Conservation (phyloP, 2,329 filamentous ascomycete species). For the Hymenoscyphus occultus region DNA sequence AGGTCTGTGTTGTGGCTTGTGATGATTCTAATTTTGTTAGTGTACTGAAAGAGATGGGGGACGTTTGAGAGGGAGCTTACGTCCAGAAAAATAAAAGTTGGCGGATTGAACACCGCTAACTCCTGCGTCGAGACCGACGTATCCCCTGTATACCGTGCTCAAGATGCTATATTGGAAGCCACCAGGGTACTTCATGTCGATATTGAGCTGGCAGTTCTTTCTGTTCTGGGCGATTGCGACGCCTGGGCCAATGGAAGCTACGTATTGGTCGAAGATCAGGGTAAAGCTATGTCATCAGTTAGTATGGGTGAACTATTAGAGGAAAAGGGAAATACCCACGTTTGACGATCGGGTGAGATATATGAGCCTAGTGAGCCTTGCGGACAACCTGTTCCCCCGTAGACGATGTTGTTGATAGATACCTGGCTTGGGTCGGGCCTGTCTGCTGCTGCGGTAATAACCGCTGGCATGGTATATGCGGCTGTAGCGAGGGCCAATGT, state of each 20-base stretch:
- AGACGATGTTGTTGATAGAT: constrained; percentile 22
- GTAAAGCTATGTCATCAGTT: constrained; percentile 20
- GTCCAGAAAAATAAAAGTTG: constrained; percentile 26
- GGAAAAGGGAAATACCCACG: constrained; percentile 14
- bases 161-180: constrained; percentile 28
- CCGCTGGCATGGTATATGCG: constrained; percentile 17
- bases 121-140: constrained; percentile 21
- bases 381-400: constrained; percentile 26
- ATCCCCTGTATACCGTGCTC: constrained; percentile 22
- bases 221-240: constrained; percentile 17
- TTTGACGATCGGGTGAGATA: constrained; percentile 25
- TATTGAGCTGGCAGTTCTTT: constrained; percentile 28
- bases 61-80: constrained; percentile 12
- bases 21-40: constrained; percentile 14
- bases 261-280: constrained; percentile 27
- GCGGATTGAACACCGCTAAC: constrained; percentile 22
- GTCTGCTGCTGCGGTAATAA: constrained; percentile 6
- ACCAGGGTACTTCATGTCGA: constrained; percentile 23
- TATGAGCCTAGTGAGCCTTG: constrained; percentile 21
- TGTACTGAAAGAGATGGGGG: neutral
- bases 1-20: constrained; percentile 18
- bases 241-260: constrained; percentile 23
- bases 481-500: constrained; percentile 19
- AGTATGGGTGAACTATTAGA: neutral
- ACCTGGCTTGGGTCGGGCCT: constrained; percentile 20